These are phyloP conservation scores for Lactifluus piperatus DNA, from an alignment of 768 basidiomycete genomes.

Conservation along the genomic window DNA sequence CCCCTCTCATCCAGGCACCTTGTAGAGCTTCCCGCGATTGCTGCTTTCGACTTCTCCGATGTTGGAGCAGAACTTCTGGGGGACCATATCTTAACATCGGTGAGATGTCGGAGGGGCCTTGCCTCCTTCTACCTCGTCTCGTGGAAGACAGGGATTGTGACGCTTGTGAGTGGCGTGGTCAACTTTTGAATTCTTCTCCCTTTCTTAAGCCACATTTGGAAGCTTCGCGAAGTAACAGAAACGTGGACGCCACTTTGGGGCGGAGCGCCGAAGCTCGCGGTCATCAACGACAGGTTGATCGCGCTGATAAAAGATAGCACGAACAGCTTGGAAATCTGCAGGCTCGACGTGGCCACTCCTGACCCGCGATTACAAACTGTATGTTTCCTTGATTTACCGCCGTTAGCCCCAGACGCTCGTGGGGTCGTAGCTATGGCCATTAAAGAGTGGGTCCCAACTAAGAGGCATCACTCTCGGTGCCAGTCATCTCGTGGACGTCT, in stretches of 20 bases:
- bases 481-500: not conserved
- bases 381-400: not conserved
- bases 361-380: not conserved
- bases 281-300: not conserved
- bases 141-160: constrained; percentile 1
- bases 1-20: not conserved
- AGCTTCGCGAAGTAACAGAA: not conserved
- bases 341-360: not conserved
- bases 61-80: not conserved
- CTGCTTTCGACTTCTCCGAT: not conserved
- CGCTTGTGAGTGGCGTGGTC: not conserved
- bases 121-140: not conserved
- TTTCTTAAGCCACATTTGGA: not conserved
- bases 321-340: not conserved
- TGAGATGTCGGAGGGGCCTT: not conserved
- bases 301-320: not conserved
- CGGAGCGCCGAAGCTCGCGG: not conserved
- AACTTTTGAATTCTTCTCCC: no score
- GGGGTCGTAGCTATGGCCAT: not conserved
- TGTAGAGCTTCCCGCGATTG: not conserved
- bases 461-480: not conserved
- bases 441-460: constrained; percentile 2
- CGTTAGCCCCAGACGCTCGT: not conserved
- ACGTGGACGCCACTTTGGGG: not conserved
- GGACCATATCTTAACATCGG: not conserved